phyloP scores from a whole-genome alignment of 129 eudicot genomes.

The Arctium minus region DNA sequence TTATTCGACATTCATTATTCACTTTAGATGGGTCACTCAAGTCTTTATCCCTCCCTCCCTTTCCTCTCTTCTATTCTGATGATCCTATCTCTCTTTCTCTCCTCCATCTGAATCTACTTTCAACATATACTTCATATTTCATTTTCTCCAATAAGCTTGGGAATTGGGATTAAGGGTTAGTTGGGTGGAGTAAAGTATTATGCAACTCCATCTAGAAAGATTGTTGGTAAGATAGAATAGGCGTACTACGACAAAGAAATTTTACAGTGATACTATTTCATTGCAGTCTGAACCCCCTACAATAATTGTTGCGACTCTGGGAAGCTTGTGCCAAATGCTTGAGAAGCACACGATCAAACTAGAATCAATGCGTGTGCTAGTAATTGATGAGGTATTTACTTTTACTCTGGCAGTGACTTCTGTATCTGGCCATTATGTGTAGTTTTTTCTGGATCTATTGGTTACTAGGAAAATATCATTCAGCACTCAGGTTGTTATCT shows the following conservation, averaged over 20 bases:
- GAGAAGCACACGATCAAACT: constrained; percentile 62
- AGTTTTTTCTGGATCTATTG: background rate
- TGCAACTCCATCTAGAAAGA: background rate
- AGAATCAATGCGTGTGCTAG: constrained; percentile 69
- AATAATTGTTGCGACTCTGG: constrained; percentile 75
- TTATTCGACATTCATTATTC: too few relatives aligned
- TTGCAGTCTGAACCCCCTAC: constrained; percentile 91
- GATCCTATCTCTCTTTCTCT: background rate
- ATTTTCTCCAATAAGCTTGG: background rate
- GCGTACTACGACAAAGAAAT: background rate
- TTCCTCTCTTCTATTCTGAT: background rate
- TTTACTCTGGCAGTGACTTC: background rate
- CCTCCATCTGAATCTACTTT: background rate
- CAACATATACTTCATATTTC: background rate
- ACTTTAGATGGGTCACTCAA: too few relatives aligned
- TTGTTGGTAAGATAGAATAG: background rate
- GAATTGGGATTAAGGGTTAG: background rate
- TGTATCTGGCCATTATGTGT: background rate
- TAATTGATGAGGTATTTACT: constrained; percentile 76
- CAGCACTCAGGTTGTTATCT: too few relatives aligned
- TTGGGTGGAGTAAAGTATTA: background rate
- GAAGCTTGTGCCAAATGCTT: constrained; percentile 87
- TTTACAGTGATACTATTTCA: background rate
- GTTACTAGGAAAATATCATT: background rate
- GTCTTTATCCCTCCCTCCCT: background rate